Percentiles rank a stretch among this genome's conserved stretches.
These are phyloP conservation scores for Cryptosporidium tyzzeri DNA, from an alignment of 169 alveolate species.

Conservation along the genomic window DNA sequence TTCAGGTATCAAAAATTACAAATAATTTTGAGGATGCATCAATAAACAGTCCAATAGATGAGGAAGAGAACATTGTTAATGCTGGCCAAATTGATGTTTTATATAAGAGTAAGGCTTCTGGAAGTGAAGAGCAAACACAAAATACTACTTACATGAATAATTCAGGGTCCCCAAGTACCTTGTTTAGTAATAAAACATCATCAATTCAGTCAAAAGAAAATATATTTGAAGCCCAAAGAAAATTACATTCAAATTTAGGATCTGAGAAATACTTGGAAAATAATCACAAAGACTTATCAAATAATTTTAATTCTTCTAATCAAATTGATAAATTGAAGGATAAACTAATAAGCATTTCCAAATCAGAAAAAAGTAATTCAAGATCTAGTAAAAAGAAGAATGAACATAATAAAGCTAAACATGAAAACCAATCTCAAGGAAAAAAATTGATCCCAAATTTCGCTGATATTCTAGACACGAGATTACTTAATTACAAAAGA, in stretches of 20 bases:
- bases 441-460: conserved; percentile 8
- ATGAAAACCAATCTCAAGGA: background rate
- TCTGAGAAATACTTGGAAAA: background rate
- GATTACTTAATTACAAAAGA: conserved; percentile 38
- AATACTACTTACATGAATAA: conserved; percentile 7
- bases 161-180: background rate
- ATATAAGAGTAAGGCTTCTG: background rate
- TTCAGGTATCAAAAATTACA: background rate
- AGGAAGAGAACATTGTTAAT: conserved; percentile 33
- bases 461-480: conserved; percentile 41
- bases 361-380: conserved; percentile 4
- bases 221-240: background rate
- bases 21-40: conserved; percentile 46
- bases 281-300: background rate
- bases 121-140: conserved; percentile 27
- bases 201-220: background rate
- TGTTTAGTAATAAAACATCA: conserved; percentile 14
- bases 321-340: background rate
- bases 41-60: conserved; percentile 35
- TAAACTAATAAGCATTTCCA: background rate
- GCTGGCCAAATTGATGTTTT: background rate
- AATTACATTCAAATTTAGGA: background rate
- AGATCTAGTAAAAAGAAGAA: conserved; percentile 5
- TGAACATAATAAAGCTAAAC: background rate
- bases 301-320: background rate